Base-by-base conservation (phyloP, 768 basidiomycete species). In the Xerocomellus chrysenteron region DNA sequence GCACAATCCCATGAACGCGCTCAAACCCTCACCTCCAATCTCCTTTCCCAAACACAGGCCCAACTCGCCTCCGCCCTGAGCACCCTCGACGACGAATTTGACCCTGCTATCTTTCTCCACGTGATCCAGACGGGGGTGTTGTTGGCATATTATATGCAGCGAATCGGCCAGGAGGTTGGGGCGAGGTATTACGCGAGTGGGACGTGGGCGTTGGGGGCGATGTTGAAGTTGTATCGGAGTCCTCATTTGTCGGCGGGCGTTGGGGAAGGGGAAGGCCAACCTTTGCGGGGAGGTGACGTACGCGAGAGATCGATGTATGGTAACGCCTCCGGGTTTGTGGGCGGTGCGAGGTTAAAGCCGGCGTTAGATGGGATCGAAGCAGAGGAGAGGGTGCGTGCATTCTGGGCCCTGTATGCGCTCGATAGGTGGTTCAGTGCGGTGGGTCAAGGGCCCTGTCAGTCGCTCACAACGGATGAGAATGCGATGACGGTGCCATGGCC, bases 111-210 rank as follows among this genome's bases (percentile, higher is more conserved):
- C 63, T 72, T 83, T 33, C 62, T 86, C 17, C 79, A 84, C 50
- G 79, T 83, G 16, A 63, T 87, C 10, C 86, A 87, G 57, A 78
- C 83, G 0, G 80, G 88, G 56, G 72, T 89, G 5, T 76, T 91
- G n/a, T 74, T 90, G 28, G 74, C 83, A 1, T 80, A 82, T 61
- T 88, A 85, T 66, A 82, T 89, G 64, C 81, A 85, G 64, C 80
- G 82, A 47, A 78, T 73, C 19, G 85, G 84, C 52, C 76, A 81
- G 33, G 69, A 81, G 36, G 73, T 87, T 2, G 84, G 86, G 58
- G 88, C 86, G 8, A 83, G 82, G 64, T 78, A 79, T 54, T 82
- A 80, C 57, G 75, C 80, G 24, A 78, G 79, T 46, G 72, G 79
- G 12, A 74, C 83, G 49, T 71, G 80, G 59, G 68, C 71, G 2